phyloP scores from a whole-genome alignment of 164 flowering plant genomes.

The Sedum album region DNA sequence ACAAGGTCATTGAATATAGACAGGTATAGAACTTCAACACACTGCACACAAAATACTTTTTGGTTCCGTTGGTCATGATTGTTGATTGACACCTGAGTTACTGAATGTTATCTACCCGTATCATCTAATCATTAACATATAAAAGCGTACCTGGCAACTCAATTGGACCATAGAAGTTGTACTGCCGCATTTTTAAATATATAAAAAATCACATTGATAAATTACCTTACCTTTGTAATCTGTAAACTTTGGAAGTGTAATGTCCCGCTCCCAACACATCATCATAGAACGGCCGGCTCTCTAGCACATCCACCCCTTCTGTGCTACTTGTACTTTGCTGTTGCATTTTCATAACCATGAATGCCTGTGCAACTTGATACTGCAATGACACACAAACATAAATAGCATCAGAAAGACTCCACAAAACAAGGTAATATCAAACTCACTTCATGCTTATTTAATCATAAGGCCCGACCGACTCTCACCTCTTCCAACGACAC shows the following conservation, averaged over 20 bases:
- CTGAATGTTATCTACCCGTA: neutral
- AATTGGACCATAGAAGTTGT: too few relatives aligned
- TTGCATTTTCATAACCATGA: slow-evolving; percentile 68
- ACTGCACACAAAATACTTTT: neutral
- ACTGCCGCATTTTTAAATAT: too few relatives aligned
- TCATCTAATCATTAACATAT: neutral
- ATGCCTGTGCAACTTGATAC: slow-evolving; percentile 65
- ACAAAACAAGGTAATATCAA: neutral
- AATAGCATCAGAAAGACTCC: neutral
- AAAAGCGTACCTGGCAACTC: too few relatives aligned
- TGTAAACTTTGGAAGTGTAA: slow-evolving; percentile 56
- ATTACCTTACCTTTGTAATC: slow-evolving; percentile 38
- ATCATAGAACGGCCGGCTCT: slow-evolving; percentile 49
- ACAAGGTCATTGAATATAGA: neutral
- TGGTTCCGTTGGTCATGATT: neutral
- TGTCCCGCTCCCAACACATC: slow-evolving; percentile 52
- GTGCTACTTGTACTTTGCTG: slow-evolving; percentile 37
- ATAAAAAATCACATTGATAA: too few relatives aligned
- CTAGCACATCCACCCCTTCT: slow-evolving; percentile 64
- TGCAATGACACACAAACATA: slow-evolving; percentile 22
- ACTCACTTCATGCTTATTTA: neutral
- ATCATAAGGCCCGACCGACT: neutral
- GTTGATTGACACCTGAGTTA: neutral
- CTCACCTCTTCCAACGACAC: slow-evolving; percentile 47
- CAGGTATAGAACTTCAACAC: neutral